Evolutionary conservation across 371 early-diverging fungal genomes (phyloP).

Genomic region (Dinochytrium kinnereticum): DNA sequence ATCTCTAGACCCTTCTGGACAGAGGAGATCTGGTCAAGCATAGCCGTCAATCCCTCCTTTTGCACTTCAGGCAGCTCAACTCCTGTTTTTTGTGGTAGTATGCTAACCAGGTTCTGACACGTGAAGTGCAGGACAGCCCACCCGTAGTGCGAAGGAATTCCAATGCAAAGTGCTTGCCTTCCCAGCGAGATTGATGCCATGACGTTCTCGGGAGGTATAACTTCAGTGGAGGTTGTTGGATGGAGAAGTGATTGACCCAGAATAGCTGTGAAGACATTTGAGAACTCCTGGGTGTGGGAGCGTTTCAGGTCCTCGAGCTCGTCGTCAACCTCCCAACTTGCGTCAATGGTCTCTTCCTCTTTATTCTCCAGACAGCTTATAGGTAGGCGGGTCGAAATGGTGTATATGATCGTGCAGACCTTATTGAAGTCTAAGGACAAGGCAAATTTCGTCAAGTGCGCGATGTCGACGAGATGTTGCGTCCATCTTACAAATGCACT

Average conservation of each 20-base stretch:
- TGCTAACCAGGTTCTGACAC: not conserved
- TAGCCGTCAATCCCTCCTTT: not conserved
- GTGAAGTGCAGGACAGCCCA: not conserved
- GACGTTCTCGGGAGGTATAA: not conserved
- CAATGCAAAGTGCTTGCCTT: not conserved
- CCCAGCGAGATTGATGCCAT: not conserved
- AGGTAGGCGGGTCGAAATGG: too few relatives aligned
- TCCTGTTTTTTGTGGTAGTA: not conserved
- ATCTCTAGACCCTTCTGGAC: not conserved
- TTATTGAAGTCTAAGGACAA: too few relatives aligned
- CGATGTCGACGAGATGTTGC: too few relatives aligned
- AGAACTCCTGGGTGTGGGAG: not conserved
- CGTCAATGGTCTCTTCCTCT: too few relatives aligned
- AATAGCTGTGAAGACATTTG: too few relatives aligned
- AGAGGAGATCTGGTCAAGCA: not conserved
- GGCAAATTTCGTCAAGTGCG: too few relatives aligned
- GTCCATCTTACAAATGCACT: not conserved
- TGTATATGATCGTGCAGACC: too few relatives aligned
- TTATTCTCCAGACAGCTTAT: too few relatives aligned
- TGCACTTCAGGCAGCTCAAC: not conserved
- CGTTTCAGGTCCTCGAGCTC: not conserved
- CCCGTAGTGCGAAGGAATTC: not conserved
- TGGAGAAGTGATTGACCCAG: too few relatives aligned
- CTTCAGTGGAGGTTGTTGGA: too few relatives aligned
- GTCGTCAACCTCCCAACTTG: not conserved